phyloP scores from a whole-genome alignment of 768 basidiomycete species.

The Calvatia gigantea region DNA sequence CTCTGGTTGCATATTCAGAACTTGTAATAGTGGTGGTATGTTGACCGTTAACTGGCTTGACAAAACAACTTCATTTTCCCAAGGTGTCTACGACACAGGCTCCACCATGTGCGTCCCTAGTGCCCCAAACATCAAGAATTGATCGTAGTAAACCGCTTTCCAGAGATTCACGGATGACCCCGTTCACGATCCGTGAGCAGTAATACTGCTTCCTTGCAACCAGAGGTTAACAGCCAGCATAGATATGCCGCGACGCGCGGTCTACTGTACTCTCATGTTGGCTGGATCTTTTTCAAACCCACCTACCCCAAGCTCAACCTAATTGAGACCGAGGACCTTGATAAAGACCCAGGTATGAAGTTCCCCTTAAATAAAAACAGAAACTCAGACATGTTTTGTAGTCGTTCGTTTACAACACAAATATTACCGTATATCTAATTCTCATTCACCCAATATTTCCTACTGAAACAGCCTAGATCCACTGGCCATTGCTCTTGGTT shows the following conservation, averaged over 20 bases:
- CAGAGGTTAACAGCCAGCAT: not conserved
- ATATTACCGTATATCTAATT: conserved; percentile 49
- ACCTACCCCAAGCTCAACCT: conserved; percentile 56
- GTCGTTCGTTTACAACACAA: conserved; percentile 72
- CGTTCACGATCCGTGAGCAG: conserved; percentile 57
- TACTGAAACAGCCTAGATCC: conserved; percentile 37
- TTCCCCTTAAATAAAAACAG: not conserved
- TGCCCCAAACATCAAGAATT: not conserved
- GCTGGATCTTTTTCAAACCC: conserved; percentile 84
- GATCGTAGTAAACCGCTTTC: not conserved
- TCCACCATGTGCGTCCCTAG: conserved; percentile 59
- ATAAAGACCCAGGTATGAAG: conserved; percentile 59
- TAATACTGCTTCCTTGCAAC: not conserved
- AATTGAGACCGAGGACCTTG: conserved; percentile 67
- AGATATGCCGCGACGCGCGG: conserved; percentile 76
- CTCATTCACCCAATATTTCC: not conserved
- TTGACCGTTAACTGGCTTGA: not conserved
- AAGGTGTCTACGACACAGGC: conserved; percentile 69
- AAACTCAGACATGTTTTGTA: conserved; percentile 19
- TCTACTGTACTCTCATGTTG: conserved; percentile 74
- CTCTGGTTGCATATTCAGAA: not conserved
- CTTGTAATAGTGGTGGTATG: conserved; percentile 47
- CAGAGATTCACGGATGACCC: conserved; percentile 72
- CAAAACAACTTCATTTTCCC: not conserved
- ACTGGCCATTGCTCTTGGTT: conserved; percentile 56